Base-by-base conservation (phyloP, 1,284 basidiomycete genomes). In the Ceratobasidium sp. region DNA sequence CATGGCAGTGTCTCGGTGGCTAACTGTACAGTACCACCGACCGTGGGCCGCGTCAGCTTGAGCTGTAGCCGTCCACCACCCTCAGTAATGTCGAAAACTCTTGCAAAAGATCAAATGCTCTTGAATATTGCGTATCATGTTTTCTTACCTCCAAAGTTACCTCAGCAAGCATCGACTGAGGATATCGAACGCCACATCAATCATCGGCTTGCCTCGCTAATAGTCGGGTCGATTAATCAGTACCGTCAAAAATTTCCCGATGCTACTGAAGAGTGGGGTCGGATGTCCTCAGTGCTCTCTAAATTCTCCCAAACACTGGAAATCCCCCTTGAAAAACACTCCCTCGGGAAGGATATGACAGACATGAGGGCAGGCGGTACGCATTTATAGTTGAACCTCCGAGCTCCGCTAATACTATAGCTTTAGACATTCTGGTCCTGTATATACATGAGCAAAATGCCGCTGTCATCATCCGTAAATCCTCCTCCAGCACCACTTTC, bases 381-480 rank as follows among this genome's bases (percentile, higher is more conserved):
- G 67, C 45, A 8, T 26, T 17, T 67, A 11, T 2, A 39, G 10
- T 28, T 33, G 13, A 3, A 10, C 4, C 2, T 26, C 0, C 47
- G 15, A 35, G n/a, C 35, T 37, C 2, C 28, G 61, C 61, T 64
- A 13, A 64, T 2, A 17, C 6, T 23, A 26, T 28, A 0, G 10
- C 26, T 15, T 79, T 4, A 85, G 77, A 85, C 83, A 66, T 84
- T 15, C 67, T 85, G 20, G 81, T 81, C 2, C 79, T 87, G 33
- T 80, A 84, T 17, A 82, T 88, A 26, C 81, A 83, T 20, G 82
- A 82, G 0, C 87, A 88, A 78, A 88, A 88, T 74, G 85, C 87
- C 0, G 85, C 82, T 26, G 73, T 88, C 6, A 80, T 88, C 11
- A 63, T 88, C 39, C 83, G 85, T 37, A 82, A 82, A 63, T 53